Percentiles rank a stretch among this genome's conserved stretches.
Evolutionary conservation across 768 basidiomycete species (phyloP).

Genomic region (Boletus insuetus): DNA sequence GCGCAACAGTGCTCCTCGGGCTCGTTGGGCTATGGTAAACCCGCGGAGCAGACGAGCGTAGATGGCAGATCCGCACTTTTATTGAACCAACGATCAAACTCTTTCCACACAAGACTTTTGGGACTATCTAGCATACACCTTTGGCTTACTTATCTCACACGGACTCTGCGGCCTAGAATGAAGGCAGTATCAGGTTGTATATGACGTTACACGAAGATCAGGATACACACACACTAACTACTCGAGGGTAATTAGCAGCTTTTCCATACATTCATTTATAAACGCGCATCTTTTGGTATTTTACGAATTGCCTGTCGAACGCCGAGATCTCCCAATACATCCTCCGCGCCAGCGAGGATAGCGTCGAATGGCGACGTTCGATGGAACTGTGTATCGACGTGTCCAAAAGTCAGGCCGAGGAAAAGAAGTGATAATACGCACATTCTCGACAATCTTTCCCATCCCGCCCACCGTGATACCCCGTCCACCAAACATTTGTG

Average conservation of each 20-base stretch:
- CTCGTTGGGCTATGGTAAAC: conserved; percentile 12
- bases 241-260: background rate
- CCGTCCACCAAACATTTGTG: conserved; percentile 87
- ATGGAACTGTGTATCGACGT: conserved; percentile 53
- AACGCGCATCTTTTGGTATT: conserved; percentile 53
- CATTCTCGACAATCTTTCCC: conserved; percentile 82
- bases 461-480: conserved; percentile 84
- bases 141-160: conserved; percentile 1
- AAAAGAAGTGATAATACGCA: conserved; percentile 33
- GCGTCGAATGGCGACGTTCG: conserved; percentile 83
- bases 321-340: conserved; percentile 71
- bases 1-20: conserved; percentile 5
- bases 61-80: background rate
- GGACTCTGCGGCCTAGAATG: background rate
- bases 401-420: background rate
- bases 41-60: background rate
- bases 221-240: background rate
- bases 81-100: background rate
- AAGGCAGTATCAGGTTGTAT: conserved; percentile 3
- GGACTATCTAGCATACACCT: conserved; percentile 10
- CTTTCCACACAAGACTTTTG: background rate
- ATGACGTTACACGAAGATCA: background rate
- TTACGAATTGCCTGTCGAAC: conserved; percentile 71
- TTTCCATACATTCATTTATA: conserved; percentile 29
- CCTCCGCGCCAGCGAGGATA: conserved; percentile 78